phyloP scores from a whole-genome alignment of 306 rosid species.

The Vigna hirtella region DNA sequence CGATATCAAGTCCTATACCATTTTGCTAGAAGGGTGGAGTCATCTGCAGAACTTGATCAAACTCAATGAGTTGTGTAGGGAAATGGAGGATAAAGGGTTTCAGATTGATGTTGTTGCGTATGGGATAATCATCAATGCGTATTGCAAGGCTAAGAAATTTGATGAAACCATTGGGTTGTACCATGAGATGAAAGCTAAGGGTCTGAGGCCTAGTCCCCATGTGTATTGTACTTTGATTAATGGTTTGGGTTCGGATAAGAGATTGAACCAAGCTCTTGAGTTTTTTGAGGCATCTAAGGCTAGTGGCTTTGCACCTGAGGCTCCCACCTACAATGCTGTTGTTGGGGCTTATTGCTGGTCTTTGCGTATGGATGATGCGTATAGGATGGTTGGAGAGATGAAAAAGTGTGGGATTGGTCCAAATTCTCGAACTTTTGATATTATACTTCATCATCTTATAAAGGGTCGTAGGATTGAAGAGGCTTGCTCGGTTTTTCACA shows the following conservation, averaged over 20 bases:
- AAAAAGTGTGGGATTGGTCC: constrained; percentile 68
- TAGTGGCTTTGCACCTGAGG: constrained; percentile 63
- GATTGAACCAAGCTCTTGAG: constrained; percentile 73
- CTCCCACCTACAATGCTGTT: constrained; percentile 83
- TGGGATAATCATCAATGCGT: constrained; percentile 77
- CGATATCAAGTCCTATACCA: constrained; percentile 76
- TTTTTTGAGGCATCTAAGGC: constrained; percentile 63
- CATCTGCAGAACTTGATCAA: constrained; percentile 67
- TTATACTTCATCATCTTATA: constrained; percentile 72
- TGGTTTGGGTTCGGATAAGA: constrained; percentile 79
- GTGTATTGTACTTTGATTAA: constrained; percentile 79
- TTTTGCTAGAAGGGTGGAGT: constrained; percentile 90
- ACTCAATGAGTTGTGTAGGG: constrained; percentile 77
- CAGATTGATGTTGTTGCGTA: constrained; percentile 79
- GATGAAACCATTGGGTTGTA: constrained; percentile 71
- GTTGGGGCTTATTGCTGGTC: constrained; percentile 89
- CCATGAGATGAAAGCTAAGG: constrained; percentile 63
- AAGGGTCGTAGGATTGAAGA: constrained; percentile 64
- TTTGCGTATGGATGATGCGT: constrained; percentile 61
- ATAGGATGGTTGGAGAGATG: constrained; percentile 67
- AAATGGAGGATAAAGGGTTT: constrained; percentile 74
- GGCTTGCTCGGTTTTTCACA: constrained; percentile 68
- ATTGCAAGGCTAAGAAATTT: constrained; percentile 67
- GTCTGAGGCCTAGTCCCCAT: constrained; percentile 71
- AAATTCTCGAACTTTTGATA: constrained; percentile 76